Evolutionary conservation across 2,329 filamentous ascomycete species (phyloP).

Genomic region (Penicillium sp.): DNA sequence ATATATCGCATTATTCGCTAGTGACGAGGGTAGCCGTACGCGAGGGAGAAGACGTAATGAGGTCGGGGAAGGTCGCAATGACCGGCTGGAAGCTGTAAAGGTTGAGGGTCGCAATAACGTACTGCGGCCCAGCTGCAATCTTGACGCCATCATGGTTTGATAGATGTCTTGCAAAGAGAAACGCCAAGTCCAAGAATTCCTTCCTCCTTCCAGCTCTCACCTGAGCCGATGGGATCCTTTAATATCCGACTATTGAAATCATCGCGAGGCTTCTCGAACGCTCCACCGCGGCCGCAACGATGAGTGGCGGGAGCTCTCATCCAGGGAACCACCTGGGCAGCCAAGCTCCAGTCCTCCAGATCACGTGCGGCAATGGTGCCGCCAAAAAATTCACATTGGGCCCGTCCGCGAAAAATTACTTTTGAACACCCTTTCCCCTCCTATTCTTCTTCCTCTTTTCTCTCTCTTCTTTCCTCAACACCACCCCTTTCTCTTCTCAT

Average conservation of each 20-base stretch:
- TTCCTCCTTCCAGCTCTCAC: not conserved
- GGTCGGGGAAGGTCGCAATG: conserved; percentile 25
- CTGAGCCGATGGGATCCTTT: conserved; percentile 16
- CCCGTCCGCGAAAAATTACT: conserved; percentile 33
- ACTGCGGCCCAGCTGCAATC: conserved; percentile 37
- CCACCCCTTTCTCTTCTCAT: conserved; percentile 24
- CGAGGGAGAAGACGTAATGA: conserved; percentile 27
- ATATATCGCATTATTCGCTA: conserved; percentile 12
- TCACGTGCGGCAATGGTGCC: conserved; percentile 37
- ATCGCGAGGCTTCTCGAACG: conserved; percentile 38
- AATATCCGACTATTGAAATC: conserved; percentile 19
- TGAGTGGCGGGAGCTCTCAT: conserved; percentile 40
- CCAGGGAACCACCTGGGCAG: conserved; percentile 26
- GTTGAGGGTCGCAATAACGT: conserved; percentile 35
- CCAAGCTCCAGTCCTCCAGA: conserved; percentile 33
- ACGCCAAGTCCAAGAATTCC: not conserved
- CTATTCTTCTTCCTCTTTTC: conserved; percentile 36
- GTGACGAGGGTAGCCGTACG: conserved; percentile 22
- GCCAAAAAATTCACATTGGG: conserved; percentile 28
- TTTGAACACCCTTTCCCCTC: conserved; percentile 37
- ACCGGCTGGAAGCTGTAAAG: conserved; percentile 27
- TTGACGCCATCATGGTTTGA: conserved; percentile 37
- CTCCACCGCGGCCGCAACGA: conserved; percentile 33
- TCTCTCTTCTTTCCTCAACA: conserved; percentile 24
- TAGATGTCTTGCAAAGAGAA: not conserved